Evolutionary conservation across 768 basidiomycete species (phyloP), one percentile per base, ranked within the genome.

Genomic region (Lactifluus subvellereus): DNA sequence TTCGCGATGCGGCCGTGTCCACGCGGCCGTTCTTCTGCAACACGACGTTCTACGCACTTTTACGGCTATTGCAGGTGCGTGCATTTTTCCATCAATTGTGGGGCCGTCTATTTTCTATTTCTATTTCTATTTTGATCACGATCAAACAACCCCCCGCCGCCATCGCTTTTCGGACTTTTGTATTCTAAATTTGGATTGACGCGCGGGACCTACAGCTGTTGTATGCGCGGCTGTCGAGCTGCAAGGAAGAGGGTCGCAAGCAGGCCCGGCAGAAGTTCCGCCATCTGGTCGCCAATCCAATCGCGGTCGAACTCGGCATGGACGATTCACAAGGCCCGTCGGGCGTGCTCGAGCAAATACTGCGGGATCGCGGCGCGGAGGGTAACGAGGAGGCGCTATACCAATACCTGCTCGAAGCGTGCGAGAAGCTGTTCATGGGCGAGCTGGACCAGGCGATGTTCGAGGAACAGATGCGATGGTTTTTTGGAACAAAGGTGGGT

Each of bases 381-480:
- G 78, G 79, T 45, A 78, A 79, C 32, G 75, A 79, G 47, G 87
- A 88, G 67, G 80, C 89, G 70, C 88, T 92, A 64, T 98, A 98
- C 76, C 79, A 85, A 76, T 94, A 95, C 70, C 81, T 96, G 56
- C 77, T 98, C 38, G 90, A 88, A 61, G 88, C 91, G 10, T 93
- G 91, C 72, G 96, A 98, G 75, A 91, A 91, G 79, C 74, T 96
- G 47, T 98, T 98, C 71, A 94, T 94, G 69, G 88, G 84, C 65
- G 95, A 98, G 71, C 80, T 98, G 63, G 97, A 98, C 73, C 90
- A 88, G 71, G 76, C 82, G n/a, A 84, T 86, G 22, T 98, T 94
- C 69, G 96, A 98, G 73, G 97, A 98, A 72, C 91, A 93, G 70
- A 85, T 98, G 85, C 79, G 97, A 66, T 91, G 92, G 84, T 90